phyloP scores from a whole-genome alignment of 768 basidiomycete species.

The Butyriboletus loyo region DNA sequence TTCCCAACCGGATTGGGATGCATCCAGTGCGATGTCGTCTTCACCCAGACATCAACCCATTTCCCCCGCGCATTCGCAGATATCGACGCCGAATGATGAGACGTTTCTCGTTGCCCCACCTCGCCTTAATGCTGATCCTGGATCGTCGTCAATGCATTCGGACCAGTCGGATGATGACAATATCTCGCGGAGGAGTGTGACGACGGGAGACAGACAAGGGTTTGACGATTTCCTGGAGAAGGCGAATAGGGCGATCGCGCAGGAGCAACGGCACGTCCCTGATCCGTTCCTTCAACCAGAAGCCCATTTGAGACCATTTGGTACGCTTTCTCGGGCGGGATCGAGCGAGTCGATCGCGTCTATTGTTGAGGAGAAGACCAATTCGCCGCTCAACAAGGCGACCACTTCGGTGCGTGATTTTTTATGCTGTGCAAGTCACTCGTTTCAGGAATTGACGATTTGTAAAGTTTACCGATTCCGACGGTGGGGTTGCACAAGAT shows the following conservation, averaged over 20 bases:
- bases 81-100: conserved; percentile 48
- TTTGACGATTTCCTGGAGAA: conserved; percentile 82
- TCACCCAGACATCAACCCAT: conserved; percentile 39
- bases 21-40: conserved; percentile 47
- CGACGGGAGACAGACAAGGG: conserved; percentile 35
- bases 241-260: conserved; percentile 80
- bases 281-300: conserved; percentile 79
- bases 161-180: conserved; percentile 65
- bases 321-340: conserved; percentile 70
- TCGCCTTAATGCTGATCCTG: conserved; percentile 28
- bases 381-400: conserved; percentile 91
- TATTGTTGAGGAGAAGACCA: conserved; percentile 87
- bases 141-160: conserved; percentile 34
- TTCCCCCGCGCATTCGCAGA: conserved; percentile 64
- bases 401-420: conserved; percentile 66
- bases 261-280: conserved; percentile 70
- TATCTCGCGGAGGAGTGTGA: conserved; percentile 38
- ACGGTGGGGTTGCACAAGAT: conserved; percentile 86
- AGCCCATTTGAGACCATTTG: conserved; percentile 73
- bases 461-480: conserved; percentile 83
- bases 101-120: conserved; percentile 37
- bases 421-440: neutral
- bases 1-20: conserved; percentile 75
- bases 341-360: conserved; percentile 92
- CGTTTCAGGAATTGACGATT: neutral